Base-by-base conservation (phyloP, 176 grass and related monocot species). In the Lolium multiflorum region DNA sequence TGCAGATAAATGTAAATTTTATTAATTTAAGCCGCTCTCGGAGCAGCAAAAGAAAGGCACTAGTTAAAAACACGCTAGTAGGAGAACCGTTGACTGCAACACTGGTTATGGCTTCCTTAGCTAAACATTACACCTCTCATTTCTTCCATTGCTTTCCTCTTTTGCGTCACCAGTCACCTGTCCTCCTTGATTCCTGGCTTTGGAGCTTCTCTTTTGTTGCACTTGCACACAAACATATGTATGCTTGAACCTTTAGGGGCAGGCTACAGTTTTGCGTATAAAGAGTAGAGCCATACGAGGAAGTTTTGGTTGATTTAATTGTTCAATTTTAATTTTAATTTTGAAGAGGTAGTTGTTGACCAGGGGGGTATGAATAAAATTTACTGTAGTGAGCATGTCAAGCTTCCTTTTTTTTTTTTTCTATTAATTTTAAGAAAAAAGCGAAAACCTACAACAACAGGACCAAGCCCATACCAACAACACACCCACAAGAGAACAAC, bases 181-280 rank as follows among this genome's bases (percentile, higher is more conserved):
- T 9, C 58, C 89, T 92, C 90, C 92, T 80, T 90, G 78, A 88
- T 94, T 92, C 80, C 71, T 90, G 58, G 50, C 81, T 90, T 91
- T 84, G 88, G 91, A 65, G 84, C 82, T 84, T 76, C 78, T 73
- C 68, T 83, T 90, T 80, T 87, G 80, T 83, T 87, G 87, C 79
- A 83, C 87, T 69, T 74, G 87, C 83, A 57, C 88, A 72, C 65
- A 62, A 46, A 86, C 70, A 87, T 9, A 81, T 54, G 47, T 83
- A 56, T 43, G 41, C 31, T 35, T 35, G 31, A 35, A 35, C 31
- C 31, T 35, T 35, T 35, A 35, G 31, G 31, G 31, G 31, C 31
- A 35, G 31, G 31, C 31, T 35, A 35, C 2, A 35, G 31, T 35
- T 35, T 35, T 35, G 31, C 31, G 3, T 35, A 35, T 35, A 35